Evolutionary conservation across 441 rosid genomes (phyloP).

Genomic region (Hura crepitans): DNA sequence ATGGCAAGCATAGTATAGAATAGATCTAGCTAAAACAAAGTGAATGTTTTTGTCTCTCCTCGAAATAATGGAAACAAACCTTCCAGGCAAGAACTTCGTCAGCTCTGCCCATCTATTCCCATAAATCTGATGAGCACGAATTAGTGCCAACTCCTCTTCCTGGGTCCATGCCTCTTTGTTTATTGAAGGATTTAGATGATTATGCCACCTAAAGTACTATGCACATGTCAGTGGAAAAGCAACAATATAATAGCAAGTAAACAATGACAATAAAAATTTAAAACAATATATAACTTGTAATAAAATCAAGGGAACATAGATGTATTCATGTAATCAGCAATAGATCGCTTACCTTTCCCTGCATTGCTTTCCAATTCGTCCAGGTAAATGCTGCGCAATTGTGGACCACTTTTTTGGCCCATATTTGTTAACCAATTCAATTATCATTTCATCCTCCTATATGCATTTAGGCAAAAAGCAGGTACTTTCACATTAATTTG

Average conservation of each 20-base stretch:
- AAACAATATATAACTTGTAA: background rate
- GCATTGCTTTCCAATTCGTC: constrained; percentile 98
- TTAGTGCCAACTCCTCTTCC: constrained; percentile 91
- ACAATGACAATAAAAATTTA: background rate
- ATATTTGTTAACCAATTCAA: constrained; percentile 66
- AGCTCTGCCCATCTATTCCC: constrained; percentile 99
- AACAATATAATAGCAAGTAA: constrained; percentile 4
- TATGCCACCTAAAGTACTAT: constrained; percentile 65
- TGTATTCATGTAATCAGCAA: background rate
- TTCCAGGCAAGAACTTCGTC: constrained; percentile 95
- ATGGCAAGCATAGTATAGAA: constrained; percentile 1
- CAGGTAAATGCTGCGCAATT: constrained; percentile 88
- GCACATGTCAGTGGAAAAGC: constrained; percentile 1
- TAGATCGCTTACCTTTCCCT: constrained; percentile 65
- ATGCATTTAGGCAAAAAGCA: constrained; percentile 17
- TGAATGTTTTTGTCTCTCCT: background rate
- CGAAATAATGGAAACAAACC: constrained; percentile 43
- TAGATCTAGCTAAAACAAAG: constrained; percentile 4
- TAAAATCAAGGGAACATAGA: background rate
- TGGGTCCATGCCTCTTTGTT: constrained; percentile 99
- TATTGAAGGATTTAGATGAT: constrained; percentile 95
- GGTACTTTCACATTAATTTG: background rate
- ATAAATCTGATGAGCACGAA: constrained; percentile 91
- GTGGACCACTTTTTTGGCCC: constrained; percentile 99
- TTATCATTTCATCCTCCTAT: constrained; percentile 87